phyloP scores from a whole-genome alignment of 2,329 filamentous ascomycete genomes.

The Colletotrichum lindemuthianum region DNA sequence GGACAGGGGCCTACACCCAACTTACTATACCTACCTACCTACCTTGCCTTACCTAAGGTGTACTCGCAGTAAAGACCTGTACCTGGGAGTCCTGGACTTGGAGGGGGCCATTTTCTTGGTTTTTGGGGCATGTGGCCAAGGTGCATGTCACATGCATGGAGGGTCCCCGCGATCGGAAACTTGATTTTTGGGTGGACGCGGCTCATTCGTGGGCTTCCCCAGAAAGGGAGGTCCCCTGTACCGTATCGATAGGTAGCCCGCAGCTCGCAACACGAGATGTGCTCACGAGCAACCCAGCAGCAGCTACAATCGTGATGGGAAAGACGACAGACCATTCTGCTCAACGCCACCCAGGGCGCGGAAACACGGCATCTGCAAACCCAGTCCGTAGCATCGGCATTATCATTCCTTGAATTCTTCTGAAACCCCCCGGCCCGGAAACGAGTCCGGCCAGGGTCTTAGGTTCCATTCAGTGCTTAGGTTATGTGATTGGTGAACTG shows the following conservation, averaged over 20 bases:
- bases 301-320: too few species aligned
- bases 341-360: too few species aligned
- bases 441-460: too few species aligned
- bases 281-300: too few species aligned
- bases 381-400: conserved; percentile 13
- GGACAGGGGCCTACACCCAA: conserved; percentile 3
- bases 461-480: too few species aligned
- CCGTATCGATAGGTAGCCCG: background rate
- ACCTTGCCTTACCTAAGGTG: too few species aligned
- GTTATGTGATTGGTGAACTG: conserved; percentile 15
- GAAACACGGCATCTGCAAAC: background rate
- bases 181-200: conserved; percentile 23
- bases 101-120: conserved; percentile 31
- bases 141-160: conserved; percentile 33
- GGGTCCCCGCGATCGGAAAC: conserved; percentile 32
- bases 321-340: too few species aligned
- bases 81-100: background rate
- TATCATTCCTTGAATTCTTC: conserved; percentile 2
- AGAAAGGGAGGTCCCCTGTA: conserved; percentile 31
- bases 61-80: too few species aligned
- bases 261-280: background rate
- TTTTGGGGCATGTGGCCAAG: conserved; percentile 34
- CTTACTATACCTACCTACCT: too few species aligned
- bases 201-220: conserved; percentile 21
- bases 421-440: background rate